phyloP scores from a whole-genome alignment of 164 flowering plant genomes.

The Tinospora cordifolia region DNA sequence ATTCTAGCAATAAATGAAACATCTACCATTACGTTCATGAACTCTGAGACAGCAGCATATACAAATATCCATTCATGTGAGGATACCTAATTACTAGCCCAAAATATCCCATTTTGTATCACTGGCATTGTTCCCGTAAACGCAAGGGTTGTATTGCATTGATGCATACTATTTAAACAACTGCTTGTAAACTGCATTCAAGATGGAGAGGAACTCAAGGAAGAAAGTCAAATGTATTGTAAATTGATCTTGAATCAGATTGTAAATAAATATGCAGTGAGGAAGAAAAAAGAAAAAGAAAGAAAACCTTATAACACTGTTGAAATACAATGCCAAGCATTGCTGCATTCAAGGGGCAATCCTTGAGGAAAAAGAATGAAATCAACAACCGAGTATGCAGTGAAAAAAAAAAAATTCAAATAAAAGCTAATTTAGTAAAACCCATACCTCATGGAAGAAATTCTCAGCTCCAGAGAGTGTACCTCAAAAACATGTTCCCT shows the following conservation, averaged over 20 bases:
- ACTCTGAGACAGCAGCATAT: too few species aligned
- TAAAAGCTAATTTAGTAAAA: slow-evolving; percentile 12
- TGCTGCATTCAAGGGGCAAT: slow-evolving; percentile 15
- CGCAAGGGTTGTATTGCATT: too few species aligned
- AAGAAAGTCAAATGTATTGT: neutral
- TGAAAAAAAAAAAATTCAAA: slow-evolving; percentile 7
- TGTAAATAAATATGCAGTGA: slow-evolving; percentile 9
- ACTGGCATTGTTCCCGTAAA: too few species aligned
- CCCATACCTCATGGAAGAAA: slow-evolving; percentile 24
- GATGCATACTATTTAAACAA: neutral
- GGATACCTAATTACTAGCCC: too few species aligned
- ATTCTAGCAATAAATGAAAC: too few species aligned
- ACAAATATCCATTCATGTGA: too few species aligned
- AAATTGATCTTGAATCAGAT: slow-evolving; percentile 14
- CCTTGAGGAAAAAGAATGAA: slow-evolving; percentile 17
- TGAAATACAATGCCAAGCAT: slow-evolving; percentile 19
- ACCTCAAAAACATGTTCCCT: slow-evolving; percentile 31
- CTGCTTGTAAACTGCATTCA: neutral
- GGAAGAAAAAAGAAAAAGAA: too few species aligned
- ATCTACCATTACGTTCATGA: too few species aligned
- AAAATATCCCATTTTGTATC: too few species aligned
- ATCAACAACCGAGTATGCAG: slow-evolving; percentile 18
- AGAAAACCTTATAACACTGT: too few species aligned
- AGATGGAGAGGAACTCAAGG: neutral
- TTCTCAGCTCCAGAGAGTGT: slow-evolving; percentile 18